Conservation (phyloP, 345 rosid species). For the Arabis alpina region DNA sequence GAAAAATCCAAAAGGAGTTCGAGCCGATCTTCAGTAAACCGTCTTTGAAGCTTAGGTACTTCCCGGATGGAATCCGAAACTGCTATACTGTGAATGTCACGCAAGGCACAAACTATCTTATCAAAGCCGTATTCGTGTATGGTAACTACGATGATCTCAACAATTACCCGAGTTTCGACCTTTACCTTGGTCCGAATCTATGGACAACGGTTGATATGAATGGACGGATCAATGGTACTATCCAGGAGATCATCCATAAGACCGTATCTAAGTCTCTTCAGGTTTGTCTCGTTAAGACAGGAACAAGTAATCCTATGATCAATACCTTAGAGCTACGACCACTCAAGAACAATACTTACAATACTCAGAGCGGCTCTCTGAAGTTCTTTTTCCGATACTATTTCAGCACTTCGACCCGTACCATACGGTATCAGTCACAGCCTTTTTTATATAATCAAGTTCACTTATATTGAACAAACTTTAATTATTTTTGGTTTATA, state of each 20-base stretch:
- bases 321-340: slow-evolving; percentile 40
- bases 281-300: slow-evolving; percentile 43
- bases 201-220: slow-evolving; percentile 42
- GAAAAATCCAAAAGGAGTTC: slow-evolving; percentile 29
- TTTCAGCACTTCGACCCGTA: slow-evolving; percentile 29
- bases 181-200: slow-evolving; percentile 38
- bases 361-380: slow-evolving; percentile 40
- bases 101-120: slow-evolving; percentile 35
- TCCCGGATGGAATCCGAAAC: slow-evolving; percentile 42
- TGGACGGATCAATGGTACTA: slow-evolving; percentile 20
- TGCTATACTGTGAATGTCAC: slow-evolving; percentile 44
- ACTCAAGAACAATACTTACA: slow-evolving; percentile 31
- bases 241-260: slow-evolving; percentile 39
- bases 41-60: slow-evolving; percentile 32
- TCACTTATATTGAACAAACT: not conserved
- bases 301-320: slow-evolving; percentile 35
- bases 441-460: not conserved
- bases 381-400: slow-evolving; percentile 21
- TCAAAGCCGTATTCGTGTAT: slow-evolving; percentile 38
- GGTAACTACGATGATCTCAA: slow-evolving; percentile 43
- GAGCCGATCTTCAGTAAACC: slow-evolving; percentile 21
- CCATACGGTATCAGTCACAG: slow-evolving; percentile 15
- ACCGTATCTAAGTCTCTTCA: slow-evolving; percentile 23
- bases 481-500: not conserved
- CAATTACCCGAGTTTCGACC: slow-evolving; percentile 34